phyloP scores from a whole-genome alignment of 2,329 filamentous ascomycete species.

The Chaetomiaceae sp. region DNA sequence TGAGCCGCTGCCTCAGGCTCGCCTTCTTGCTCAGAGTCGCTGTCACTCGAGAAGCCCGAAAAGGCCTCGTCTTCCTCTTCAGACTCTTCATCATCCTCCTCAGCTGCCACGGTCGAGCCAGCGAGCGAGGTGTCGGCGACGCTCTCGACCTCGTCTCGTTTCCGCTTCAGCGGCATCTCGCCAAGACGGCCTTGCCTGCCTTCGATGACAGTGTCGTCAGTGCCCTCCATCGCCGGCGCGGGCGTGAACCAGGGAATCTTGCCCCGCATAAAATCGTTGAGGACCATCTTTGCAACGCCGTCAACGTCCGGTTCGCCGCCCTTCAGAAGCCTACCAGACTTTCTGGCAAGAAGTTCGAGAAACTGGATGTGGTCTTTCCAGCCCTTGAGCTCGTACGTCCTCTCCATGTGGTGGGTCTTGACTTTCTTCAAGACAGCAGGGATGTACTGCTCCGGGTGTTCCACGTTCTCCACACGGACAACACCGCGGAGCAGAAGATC shows the following conservation, averaged over 20 bases:
- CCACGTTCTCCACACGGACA: conserved; percentile 90
- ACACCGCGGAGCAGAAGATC: conserved; percentile 89
- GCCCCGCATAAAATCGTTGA: conserved; percentile 93
- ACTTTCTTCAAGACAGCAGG: conserved; percentile 74
- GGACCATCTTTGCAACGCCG: conserved; percentile 91
- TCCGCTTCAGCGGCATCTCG: conserved; percentile 82
- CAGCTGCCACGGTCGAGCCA: conserved; percentile 25
- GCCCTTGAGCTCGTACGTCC: conserved; percentile 83
- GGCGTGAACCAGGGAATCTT: conserved; percentile 96
- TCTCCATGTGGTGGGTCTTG: conserved; percentile 81
- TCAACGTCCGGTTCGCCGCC: conserved; percentile 95
- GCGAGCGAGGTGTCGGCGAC: conserved; percentile 35
- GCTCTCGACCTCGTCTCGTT: conserved; percentile 50
- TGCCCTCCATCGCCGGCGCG: conserved; percentile 57
- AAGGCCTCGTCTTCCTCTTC: conserved; percentile 40
- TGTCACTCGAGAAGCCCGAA: conserved; percentile 46
- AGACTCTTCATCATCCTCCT: conserved; percentile 20
- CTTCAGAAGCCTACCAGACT: conserved; percentile 78
- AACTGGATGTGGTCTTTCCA: conserved; percentile 77
- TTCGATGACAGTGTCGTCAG: conserved; percentile 51
- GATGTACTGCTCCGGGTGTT: conserved; percentile 95
- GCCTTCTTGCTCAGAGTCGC: conserved; percentile 29
- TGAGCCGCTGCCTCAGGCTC: conserved; percentile 29
- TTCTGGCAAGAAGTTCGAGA: conserved; percentile 79
- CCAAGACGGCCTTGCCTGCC: conserved; percentile 75